These are phyloP conservation scores for Aplosporella prunicola DNA, from an alignment of 2,329 filamentous ascomycete species.

Conservation along the genomic window DNA sequence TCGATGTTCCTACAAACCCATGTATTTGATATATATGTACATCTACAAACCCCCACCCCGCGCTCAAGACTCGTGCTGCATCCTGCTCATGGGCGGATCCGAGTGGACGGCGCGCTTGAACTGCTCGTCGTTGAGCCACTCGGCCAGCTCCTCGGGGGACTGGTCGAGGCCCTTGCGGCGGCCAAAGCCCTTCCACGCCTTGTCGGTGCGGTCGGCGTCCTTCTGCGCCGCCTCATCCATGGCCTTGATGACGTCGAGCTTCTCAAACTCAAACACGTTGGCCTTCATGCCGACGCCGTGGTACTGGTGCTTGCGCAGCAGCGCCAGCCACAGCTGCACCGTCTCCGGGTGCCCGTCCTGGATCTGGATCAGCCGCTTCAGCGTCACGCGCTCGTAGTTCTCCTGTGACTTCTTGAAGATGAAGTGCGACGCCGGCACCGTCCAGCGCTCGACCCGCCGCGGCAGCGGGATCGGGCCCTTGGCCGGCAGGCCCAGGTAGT, in stretches of 20 bases:
- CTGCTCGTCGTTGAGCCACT: slow-evolving; percentile 17
- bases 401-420: slow-evolving; percentile 97
- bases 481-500: slow-evolving; percentile 81
- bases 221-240: slow-evolving; percentile 26
- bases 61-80: neutral
- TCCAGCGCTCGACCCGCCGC: slow-evolving; percentile 85
- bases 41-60: too few relatives aligned
- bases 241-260: slow-evolving; percentile 33
- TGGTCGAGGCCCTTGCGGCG: slow-evolving; percentile 15
- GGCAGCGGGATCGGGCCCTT: slow-evolving; percentile 80
- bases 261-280: slow-evolving; percentile 84
- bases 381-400: slow-evolving; percentile 89
- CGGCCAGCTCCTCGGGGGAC: slow-evolving; percentile 12
- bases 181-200: slow-evolving; percentile 20
- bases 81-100: slow-evolving; percentile 6
- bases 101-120: slow-evolving; percentile 7
- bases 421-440: slow-evolving; percentile 79
- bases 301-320: slow-evolving; percentile 83
- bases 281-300: slow-evolving; percentile 99
- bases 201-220: slow-evolving; percentile 18
- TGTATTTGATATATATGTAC: too few relatives aligned
- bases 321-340: slow-evolving; percentile 86
- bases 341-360: slow-evolving; percentile 82
- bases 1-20: too few relatives aligned
- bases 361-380: slow-evolving; percentile 81